Base-by-base conservation (phyloP, 345 rosid species). In the Lepidium didymum region DNA sequence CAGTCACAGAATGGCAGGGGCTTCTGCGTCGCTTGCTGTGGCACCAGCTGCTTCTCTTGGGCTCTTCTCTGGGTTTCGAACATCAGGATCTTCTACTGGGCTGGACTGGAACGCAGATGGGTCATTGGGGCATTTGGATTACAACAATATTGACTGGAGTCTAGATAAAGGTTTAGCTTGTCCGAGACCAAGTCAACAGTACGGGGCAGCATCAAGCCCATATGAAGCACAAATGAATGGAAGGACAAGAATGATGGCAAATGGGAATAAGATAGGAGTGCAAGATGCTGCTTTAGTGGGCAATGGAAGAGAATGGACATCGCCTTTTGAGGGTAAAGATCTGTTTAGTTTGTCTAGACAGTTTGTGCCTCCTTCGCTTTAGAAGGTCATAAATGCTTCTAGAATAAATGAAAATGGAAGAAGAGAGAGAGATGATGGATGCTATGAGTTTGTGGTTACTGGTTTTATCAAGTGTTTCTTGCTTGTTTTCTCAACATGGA, bases 1-100 rank as follows among this genome's bases (percentile, higher is more conserved):
- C 50, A 89, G 82, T 63, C 74, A 76, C 40, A 77, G 86, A 76
- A 51, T 69, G 19, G 70, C 75, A 23, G 65, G 65, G 23, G 35
- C 5, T 55, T 55, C 67, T 34, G 52, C 81, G 2, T 74, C 89
- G 7, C 81, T 85, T 15, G 68, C 88, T 4, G 80, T 87, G 41
- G 82, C 93, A 8, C 87, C 95, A 52, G 92, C 95, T 45, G 85
- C 98, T 7, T 89, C 96, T 15, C 96, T 92, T 40, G 98, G 96
- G 7, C 88, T 89, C n/a, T 92, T 89, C 83, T 81, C 96, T 0
- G 86, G 90, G 51, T 70, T 77, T 58, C 85, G 88, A 53, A 25
- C 83, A 7, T 83, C 91, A 8, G 96, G 91, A 35, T 74, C 87
- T 11, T 29, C 72, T n/a, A 82, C 92, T 41, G 88, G 85, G 10